Evolutionary conservation across 2,329 filamentous ascomycete genomes (phyloP).

Genomic region (Pezicula radicicola): DNA sequence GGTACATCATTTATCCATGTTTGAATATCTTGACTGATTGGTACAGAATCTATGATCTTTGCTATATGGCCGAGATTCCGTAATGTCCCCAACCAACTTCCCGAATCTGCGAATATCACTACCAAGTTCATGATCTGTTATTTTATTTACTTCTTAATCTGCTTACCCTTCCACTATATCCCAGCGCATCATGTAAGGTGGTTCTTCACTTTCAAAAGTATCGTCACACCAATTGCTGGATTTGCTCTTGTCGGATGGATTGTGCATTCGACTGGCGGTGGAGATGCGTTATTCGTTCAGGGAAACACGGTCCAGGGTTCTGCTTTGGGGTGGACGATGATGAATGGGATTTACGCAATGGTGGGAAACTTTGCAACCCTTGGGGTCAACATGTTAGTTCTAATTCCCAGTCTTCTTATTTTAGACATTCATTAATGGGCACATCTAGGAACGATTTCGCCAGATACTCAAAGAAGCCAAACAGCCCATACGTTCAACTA

Average conservation of each 20-base stretch:
- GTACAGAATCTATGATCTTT: conserved; percentile 21
- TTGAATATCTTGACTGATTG: conserved; percentile 9
- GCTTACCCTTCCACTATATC: conserved; percentile 41
- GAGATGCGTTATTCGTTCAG: conserved; percentile 3
- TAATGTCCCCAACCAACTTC: conserved; percentile 40
- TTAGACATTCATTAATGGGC: not conserved
- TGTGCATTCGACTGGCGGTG: conserved; percentile 7
- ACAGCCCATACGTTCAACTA: conserved; percentile 10
- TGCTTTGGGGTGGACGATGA: conserved; percentile 17
- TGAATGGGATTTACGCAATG: conserved; percentile 27
- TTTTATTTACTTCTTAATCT: conserved; percentile 35
- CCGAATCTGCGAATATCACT: conserved; percentile 45
- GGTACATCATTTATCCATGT: not conserved
- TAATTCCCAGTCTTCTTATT: too few species aligned
- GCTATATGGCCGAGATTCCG: conserved; percentile 17
- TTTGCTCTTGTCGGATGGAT: conserved; percentile 12
- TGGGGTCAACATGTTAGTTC: not conserved
- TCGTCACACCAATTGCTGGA: conserved; percentile 17
- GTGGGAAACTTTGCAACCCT: conserved; percentile 18
- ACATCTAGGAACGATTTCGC: conserved; percentile 20
- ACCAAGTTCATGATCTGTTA: conserved; percentile 51
- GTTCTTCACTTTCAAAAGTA: conserved; percentile 46
- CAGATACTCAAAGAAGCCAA: conserved; percentile 16
- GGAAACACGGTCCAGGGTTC: conserved; percentile 5
- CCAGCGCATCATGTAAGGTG: conserved; percentile 41